Percentiles rank a stretch among this genome's conserved stretches.
These are phyloP conservation scores for Amaranthus cruentus DNA, from an alignment of 148 eudicot genomes.

Conservation along the genomic window DNA sequence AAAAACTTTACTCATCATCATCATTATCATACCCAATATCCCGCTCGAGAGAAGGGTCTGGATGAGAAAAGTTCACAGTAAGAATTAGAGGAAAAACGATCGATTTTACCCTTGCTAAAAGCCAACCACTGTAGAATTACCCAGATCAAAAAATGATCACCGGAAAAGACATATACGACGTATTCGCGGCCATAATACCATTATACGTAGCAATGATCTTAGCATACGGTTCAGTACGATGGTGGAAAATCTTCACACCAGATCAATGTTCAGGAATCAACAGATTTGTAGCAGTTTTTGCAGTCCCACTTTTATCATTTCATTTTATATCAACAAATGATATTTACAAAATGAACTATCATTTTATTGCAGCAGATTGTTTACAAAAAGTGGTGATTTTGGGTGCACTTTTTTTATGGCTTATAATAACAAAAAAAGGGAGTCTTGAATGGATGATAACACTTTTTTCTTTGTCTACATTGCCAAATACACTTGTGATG, in stretches of 20 bases:
- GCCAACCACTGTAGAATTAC: not conserved
- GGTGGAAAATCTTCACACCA: constrained; percentile 99
- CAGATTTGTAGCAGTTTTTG: constrained; percentile 91
- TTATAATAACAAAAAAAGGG: constrained; percentile 48
- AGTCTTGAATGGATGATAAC: constrained; percentile 91
- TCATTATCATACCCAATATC: not conserved
- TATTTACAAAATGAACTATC: constrained; percentile 87
- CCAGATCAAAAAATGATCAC: constrained; percentile 47
- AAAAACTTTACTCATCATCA: not conserved
- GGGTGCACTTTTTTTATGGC: constrained; percentile 61
- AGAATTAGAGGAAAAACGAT: too few species aligned
- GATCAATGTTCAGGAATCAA: constrained; percentile 98
- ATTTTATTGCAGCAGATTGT: constrained; percentile 80
- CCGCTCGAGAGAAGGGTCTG: not conserved
- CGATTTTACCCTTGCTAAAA: not conserved
- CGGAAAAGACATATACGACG: constrained; percentile 85
- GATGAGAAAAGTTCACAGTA: not conserved
- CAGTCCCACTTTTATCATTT: constrained; percentile 84
- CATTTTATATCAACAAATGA: constrained; percentile 86
- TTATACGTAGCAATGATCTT: constrained; percentile 87
- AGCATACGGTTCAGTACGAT: constrained; percentile 88
- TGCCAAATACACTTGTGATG: constrained; percentile 94
- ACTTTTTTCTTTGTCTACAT: constrained; percentile 74
- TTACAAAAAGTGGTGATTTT: constrained; percentile 76
- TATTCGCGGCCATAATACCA: constrained; percentile 78